Percentiles rank a stretch among this genome's conserved stretches.
Evolutionary conservation across 2,329 filamentous ascomycete species (phyloP).

Genomic region (Aspergillus ustus): DNA sequence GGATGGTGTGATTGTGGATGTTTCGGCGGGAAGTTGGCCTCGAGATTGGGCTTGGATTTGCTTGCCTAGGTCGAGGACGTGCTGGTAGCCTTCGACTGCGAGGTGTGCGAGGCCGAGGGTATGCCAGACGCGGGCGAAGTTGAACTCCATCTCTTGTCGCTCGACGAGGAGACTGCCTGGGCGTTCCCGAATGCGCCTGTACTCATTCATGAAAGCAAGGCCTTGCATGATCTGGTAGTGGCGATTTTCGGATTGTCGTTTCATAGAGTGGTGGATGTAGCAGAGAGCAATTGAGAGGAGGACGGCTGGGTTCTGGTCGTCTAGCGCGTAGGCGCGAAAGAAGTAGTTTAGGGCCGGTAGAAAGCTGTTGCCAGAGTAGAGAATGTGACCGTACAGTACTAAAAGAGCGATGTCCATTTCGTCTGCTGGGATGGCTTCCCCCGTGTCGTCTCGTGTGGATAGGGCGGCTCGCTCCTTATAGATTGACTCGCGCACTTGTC

Average conservation of each 20-base stretch:
- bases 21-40: background rate
- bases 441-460: conserved; percentile 42
- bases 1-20: background rate
- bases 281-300: conserved; percentile 80
- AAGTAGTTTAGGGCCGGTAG: conserved; percentile 87
- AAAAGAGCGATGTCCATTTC: conserved; percentile 79
- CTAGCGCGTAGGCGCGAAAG: conserved; percentile 72
- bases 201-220: conserved; percentile 76
- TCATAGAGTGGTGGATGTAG: conserved; percentile 87
- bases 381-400: conserved; percentile 86
- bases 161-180: conserved; percentile 49
- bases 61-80: conserved; percentile 56
- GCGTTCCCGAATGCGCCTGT: conserved; percentile 65
- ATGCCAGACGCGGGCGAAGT: conserved; percentile 77
- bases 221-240: conserved; percentile 88
- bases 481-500: conserved; percentile 45
- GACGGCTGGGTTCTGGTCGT: conserved; percentile 76
- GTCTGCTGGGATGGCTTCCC: conserved; percentile 41
- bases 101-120: conserved; percentile 73
- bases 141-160: conserved; percentile 79
- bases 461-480: conserved; percentile 50
- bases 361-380: conserved; percentile 83
- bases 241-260: conserved; percentile 85
- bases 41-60: conserved; percentile 46
- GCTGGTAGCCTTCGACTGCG: conserved; percentile 73